Percentiles rank a stretch among this genome's conserved stretches.
Conservation (phyloP, 371 early-diverging fungal genomes). For the Neoconidiobolus thromboides region DNA sequence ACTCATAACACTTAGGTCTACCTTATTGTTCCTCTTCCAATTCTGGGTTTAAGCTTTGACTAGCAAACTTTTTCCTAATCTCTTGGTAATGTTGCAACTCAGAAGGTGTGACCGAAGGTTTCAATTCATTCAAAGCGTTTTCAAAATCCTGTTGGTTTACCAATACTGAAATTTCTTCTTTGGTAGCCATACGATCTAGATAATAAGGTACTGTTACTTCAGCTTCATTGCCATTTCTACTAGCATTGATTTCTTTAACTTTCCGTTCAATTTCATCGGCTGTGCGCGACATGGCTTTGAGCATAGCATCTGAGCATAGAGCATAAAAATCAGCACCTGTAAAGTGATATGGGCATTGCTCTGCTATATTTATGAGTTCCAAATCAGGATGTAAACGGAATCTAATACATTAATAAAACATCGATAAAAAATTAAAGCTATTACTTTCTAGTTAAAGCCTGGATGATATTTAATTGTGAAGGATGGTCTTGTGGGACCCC, state of each 20-base stretch:
- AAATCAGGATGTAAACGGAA: conserved; percentile 64
- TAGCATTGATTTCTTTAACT: neutral
- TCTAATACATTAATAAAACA: conserved; percentile 13
- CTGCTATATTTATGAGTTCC: conserved; percentile 52
- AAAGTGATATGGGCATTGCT: conserved; percentile 69
- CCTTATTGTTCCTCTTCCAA: neutral
- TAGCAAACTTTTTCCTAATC: conserved; percentile 38
- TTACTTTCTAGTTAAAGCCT: conserved; percentile 85
- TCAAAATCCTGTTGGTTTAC: conserved; percentile 68
- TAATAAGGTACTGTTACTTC: conserved; percentile 66
- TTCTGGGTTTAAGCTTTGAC: neutral
- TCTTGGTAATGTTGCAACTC: conserved; percentile 76
- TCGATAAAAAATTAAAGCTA: conserved; percentile 7
- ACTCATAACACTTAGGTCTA: too few species aligned
- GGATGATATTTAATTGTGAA: conserved; percentile 65
- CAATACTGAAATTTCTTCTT: conserved; percentile 44
- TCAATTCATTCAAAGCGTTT: conserved; percentile 58
- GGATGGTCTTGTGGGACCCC: conserved; percentile 79
- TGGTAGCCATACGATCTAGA: conserved; percentile 50
- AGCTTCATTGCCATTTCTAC: neutral
- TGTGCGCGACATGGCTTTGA: conserved; percentile 84
- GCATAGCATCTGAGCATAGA: conserved; percentile 87
- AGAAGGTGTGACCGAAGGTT: conserved; percentile 71
- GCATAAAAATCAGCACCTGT: conserved; percentile 98
- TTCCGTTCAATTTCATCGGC: conserved; percentile 50